Conservation (phyloP, 78 protist species). For the Protostelium mycophagum region DNA sequence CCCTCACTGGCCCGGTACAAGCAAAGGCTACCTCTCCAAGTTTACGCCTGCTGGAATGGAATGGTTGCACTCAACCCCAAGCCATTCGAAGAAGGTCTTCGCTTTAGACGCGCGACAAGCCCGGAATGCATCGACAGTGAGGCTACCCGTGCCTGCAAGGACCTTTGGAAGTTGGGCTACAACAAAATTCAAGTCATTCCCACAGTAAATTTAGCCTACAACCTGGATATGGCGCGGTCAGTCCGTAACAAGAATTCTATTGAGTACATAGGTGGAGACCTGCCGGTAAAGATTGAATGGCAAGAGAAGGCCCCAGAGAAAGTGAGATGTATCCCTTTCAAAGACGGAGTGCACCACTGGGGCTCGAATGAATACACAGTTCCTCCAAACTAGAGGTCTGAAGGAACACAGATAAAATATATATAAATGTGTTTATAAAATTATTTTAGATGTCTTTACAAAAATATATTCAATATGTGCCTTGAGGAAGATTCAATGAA, state of each 20-base stretch:
- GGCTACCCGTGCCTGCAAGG: background rate
- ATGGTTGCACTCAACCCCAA: background rate
- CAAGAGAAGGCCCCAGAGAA: background rate
- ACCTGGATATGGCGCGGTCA: background rate
- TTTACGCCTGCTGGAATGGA: background rate
- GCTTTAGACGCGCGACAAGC: background rate
- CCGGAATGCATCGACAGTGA: background rate
- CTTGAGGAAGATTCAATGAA: too few relatives aligned
- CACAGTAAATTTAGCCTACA: background rate
- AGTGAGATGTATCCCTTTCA: background rate
- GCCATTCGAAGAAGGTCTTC: background rate
- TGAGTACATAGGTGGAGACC: background rate
- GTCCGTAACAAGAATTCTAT: background rate
- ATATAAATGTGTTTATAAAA: too few relatives aligned
- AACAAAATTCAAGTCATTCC: background rate
- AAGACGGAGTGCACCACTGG: background rate
- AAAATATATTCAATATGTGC: too few relatives aligned
- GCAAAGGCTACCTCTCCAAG: background rate
- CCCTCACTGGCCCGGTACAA: background rate
- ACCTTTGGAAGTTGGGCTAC: background rate
- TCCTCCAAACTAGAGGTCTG: too few relatives aligned
- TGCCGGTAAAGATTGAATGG: background rate
- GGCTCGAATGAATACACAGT: background rate
- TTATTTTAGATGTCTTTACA: too few relatives aligned
- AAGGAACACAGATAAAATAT: too few relatives aligned